Conservation (phyloP, 108 stramenopile genomes). For the Skeletonema costatum region DNA sequence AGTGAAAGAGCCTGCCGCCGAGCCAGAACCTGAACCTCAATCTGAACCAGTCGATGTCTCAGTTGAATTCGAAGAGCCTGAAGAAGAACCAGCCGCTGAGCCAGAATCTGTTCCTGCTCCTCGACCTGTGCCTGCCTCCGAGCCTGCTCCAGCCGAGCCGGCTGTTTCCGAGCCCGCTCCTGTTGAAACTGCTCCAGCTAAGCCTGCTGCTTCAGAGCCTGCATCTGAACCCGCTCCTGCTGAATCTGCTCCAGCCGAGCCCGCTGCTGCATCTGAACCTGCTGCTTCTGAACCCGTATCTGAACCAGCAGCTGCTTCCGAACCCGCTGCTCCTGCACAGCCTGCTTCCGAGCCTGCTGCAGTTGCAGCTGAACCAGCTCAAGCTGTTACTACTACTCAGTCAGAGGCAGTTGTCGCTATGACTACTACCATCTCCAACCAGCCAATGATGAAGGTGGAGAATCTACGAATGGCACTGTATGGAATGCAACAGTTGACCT, state of each 20-base stretch:
- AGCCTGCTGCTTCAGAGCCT: not conserved
- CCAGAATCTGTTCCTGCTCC: constrained; percentile 8
- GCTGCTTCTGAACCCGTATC: not conserved
- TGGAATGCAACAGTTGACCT: constrained; percentile 20
- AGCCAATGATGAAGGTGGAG: constrained; percentile 14
- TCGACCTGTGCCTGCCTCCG: not conserved
- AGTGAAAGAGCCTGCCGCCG: not conserved
- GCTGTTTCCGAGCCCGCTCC: not conserved
- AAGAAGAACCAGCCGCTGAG: not conserved
- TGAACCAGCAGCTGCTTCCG: not conserved
- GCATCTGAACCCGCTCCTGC: not conserved
- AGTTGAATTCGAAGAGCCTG: not conserved
- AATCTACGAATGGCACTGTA: constrained; percentile 46
- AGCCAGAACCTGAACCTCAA: constrained; percentile 16
- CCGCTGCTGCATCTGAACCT: constrained; percentile 1
- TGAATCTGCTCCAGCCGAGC: constrained; percentile 2
- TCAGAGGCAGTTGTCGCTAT: constrained; percentile 15
- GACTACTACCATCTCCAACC: not conserved
- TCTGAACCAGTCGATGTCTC: not conserved
- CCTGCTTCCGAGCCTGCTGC: not conserved
- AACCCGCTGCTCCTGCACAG: not conserved
- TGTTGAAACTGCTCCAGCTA: not conserved
- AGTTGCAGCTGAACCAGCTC: constrained; percentile 4
- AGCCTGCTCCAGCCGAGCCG: constrained; percentile 5
- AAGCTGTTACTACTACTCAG: not conserved